Evolutionary conservation across 1,139 yeast species (phyloP), one percentile per base, ranked within the genome.

Genomic region (Meyerozyma sp.): DNA sequence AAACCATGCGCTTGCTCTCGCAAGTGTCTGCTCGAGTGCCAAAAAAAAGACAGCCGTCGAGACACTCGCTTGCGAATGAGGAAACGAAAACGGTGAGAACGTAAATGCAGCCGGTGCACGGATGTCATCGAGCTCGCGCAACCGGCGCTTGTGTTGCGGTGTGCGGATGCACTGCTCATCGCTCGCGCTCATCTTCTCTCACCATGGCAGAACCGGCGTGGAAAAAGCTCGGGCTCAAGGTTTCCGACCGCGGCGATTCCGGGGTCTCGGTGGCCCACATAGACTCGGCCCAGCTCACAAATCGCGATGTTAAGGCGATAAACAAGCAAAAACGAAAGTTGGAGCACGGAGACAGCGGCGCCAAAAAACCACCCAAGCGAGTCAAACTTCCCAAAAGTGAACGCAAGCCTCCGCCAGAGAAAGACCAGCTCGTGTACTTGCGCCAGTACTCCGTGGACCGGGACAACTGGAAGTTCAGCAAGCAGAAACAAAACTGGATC

Each of bases 401-500:
- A 57, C 77, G 93, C 45, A 70, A 78, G 1, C 83, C 88, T 6
- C 88, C 90, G 1, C 89, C 90, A 21, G 90, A 83, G 49, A 83
- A 81, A 50, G 97, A 90, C 58, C 96, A 90, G 60, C 68, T 87
- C 42, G 80, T 74, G 1, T 91, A 91, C 57, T 65, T 91, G 53
- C 75, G 81, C 46, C 88, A 81, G 45, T 91, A 79, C 56, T 67
- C 70, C 21, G 70, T 74, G 8, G 89, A 83, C 52, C 73, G 70
- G 46, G 76, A 66, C 0, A 72, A 75, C 48, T 91, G 98, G 98
- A 91, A 90, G 65, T 91, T 91, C 60, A 85, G 95, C 46, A 91
- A 91, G 58, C 95, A 87, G 66, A 90, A 91, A 53, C 98, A 91
- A 61, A 90, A 89, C 59, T 91, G 97, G 97, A 73, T 91, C 42